Base-by-base conservation (phyloP, 768 basidiomycete genomes). In the Cystofilobasidium bisporidii region DNA sequence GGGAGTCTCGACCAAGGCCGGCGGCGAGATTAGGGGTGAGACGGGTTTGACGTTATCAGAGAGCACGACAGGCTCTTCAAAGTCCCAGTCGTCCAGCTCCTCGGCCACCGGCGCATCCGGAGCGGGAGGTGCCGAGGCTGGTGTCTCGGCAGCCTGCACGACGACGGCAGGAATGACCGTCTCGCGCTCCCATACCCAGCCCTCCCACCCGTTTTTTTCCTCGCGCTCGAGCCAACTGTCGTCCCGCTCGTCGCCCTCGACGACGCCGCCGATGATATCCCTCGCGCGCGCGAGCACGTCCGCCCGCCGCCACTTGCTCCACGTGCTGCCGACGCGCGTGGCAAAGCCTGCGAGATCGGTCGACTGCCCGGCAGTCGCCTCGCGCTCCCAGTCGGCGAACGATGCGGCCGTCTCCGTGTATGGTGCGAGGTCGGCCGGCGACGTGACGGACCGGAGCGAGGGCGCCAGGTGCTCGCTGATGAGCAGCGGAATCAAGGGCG, bases 31-130 rank as follows among this genome's bases (percentile, higher is more conserved):
- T 30, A 17, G 38, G 20, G 24, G 47, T 14, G 55, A 12, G 30
- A 32, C 24, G 32, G 28, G 45, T 14, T 33, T 14, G 18, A 26
- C 18, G 12, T 33, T n/a, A n/a, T n/a, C 28, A 17, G 57, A 20
- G 32, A 76, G 78, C 10, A 77, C 61, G 26, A 73, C 74, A 28
- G 75, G 76, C 8, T 79, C 80, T 58, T 79, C 79, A 38, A 80
- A 79, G 0, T 75, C 79, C 81, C 80, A 81, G 2, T 74, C 80
- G 48, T 75, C 73, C 1, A 69, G 72, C 18, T 73, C 75, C 15
- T 69, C 71, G 43, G 64, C 61, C 2, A 41, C 53, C 2, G 20
- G 12, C 12, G 57, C 57, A 1, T 6, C 8, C 26, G 18, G 8
- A 18, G 45, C n/a, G 9, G 18, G 17, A 18, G 8, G 5, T 15